Conservation (phyloP, 441 rosid genomes). For the Euphorbia corollata region DNA sequence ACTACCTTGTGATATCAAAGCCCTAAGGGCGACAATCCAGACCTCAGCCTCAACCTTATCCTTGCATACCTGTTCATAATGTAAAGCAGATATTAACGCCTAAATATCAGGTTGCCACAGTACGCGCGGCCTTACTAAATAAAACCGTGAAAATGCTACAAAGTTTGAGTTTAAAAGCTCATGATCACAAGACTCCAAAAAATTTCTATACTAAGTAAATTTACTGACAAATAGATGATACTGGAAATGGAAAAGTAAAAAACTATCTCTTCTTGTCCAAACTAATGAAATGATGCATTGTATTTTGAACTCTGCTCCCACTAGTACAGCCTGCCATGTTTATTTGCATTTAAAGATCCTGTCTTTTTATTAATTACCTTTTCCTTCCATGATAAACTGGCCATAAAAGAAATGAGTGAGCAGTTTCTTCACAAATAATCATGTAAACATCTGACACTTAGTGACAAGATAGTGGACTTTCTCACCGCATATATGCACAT, state of each 20-base stretch:
- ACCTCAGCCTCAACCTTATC: constrained; percentile 94
- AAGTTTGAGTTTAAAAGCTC: neutral
- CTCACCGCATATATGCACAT: neutral
- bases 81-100: neutral
- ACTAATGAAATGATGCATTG: neutral
- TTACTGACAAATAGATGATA: neutral
- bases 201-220: neutral
- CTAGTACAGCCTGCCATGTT: neutral
- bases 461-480: neutral
- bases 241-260: neutral
- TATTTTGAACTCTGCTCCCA: neutral
- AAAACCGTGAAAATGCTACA: neutral
- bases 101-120: neutral
- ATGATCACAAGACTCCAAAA: neutral
- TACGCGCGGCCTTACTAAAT: neutral
- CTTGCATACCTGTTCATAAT: constrained; percentile 56
- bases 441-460: neutral
- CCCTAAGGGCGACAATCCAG: constrained; percentile 70
- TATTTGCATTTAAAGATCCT: neutral
- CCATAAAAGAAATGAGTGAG: neutral
- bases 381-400: neutral
- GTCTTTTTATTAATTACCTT: neutral
- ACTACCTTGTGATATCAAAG: constrained; percentile 40
- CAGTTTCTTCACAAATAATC: neutral
- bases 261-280: neutral